Evolutionary conservation across 208 protist species (phyloP).

Genomic region (Trichomonas gallinae): DNA sequence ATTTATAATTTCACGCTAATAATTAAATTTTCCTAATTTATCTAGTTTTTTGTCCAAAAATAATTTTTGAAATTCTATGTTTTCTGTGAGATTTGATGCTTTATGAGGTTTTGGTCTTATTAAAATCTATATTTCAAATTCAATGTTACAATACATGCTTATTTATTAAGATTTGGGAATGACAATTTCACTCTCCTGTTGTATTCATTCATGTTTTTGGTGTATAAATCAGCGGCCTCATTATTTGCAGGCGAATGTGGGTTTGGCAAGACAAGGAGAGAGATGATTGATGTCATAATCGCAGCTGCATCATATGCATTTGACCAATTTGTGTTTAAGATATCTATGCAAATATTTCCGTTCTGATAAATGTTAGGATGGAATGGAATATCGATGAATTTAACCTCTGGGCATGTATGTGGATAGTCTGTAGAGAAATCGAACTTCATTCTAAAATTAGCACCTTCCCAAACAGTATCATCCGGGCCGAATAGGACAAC

Average conservation of each 20-base stretch:
- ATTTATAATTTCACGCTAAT: no score
- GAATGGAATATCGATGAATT: conserved; percentile 84
- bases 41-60: no score
- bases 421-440: conserved; percentile 76
- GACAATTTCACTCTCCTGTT: conserved; percentile 56
- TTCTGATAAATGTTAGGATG: conserved; percentile 97
- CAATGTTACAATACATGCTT: background rate
- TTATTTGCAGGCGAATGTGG: conserved; percentile 93
- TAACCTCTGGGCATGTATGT: conserved; percentile 83
- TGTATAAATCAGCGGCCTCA: conserved; percentile 72
- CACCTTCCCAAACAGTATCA: conserved; percentile 25
- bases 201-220: conserved; percentile 78
- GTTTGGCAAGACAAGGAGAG: conserved; percentile 96
- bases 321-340: conserved; percentile 88
- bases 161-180: background rate
- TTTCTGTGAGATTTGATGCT: no score
- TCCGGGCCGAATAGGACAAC: conserved; percentile 65
- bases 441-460: conserved; percentile 67
- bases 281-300: conserved; percentile 97
- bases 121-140: no score
- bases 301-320: conserved; percentile 90
- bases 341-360: conserved; percentile 96
- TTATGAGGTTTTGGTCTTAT: no score
- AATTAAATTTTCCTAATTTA: no score
- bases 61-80: no score